Evolutionary conservation across 805 yeast genomes (phyloP).

Genomic region (Metschnikowia santaceciliae): DNA sequence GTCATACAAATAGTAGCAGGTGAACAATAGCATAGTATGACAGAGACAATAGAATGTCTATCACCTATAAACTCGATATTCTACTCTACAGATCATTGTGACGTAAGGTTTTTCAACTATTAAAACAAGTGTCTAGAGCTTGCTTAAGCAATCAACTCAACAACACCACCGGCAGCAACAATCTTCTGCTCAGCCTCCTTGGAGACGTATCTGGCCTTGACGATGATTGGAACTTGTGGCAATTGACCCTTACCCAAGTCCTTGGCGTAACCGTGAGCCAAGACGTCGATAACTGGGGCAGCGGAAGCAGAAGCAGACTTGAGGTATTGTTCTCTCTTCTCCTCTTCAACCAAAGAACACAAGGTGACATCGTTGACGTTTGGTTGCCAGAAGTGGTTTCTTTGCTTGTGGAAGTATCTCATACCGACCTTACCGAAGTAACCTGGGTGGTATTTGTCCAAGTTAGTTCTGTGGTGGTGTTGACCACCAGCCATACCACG

Average conservation of each 20-base stretch:
- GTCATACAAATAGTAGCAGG: too few species aligned
- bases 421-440: slow-evolving; percentile 99
- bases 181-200: slow-evolving; percentile 99
- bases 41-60: too few species aligned
- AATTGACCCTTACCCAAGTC: slow-evolving; percentile 98
- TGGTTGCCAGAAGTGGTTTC: slow-evolving; percentile 95
- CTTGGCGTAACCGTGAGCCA: slow-evolving; percentile 99
- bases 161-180: slow-evolving; percentile 99
- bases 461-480: slow-evolving; percentile 99
- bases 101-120: slow-evolving; percentile 17
- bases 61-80: too few species aligned
- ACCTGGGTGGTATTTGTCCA: slow-evolving; percentile 99
- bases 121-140: slow-evolving; percentile 15
- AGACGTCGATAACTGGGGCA: slow-evolving; percentile 99
- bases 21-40: too few species aligned
- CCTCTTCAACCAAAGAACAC: slow-evolving; percentile 94
- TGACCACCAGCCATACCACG: slow-evolving; percentile 99
- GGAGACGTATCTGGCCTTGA: slow-evolving; percentile 98
- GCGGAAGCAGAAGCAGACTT: slow-evolving; percentile 77
- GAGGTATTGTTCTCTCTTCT: slow-evolving; percentile 91
- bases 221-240: slow-evolving; percentile 97
- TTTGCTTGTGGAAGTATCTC: slow-evolving; percentile 98
- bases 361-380: slow-evolving; percentile 96
- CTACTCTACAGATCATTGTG: neutral
- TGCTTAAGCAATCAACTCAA: slow-evolving; percentile 93